A percentile compares a stretch with the other conserved stretches of the same genome.
phyloP scores from a whole-genome alignment of 129 eudicot species.

The Smallanthus sonchifolius region DNA sequence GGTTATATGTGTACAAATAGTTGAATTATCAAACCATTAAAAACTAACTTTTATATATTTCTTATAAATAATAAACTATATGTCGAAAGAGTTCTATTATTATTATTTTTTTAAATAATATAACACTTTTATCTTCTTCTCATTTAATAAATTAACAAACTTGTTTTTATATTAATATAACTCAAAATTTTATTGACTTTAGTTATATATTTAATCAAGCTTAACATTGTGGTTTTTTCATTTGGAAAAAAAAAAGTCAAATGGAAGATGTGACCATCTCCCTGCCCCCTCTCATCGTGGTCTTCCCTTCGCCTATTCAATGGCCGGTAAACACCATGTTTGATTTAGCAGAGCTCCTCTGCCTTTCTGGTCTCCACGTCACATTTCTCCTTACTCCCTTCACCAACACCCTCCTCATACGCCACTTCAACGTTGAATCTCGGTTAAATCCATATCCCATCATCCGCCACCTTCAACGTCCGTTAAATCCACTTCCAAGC shows the following conservation, averaged over 20 bases:
- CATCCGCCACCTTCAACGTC: neutral
- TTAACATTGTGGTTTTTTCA: neutral
- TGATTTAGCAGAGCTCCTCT: slow-evolving; percentile 30
- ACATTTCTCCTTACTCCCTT: slow-evolving; percentile 13
- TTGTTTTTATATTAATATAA: too few species aligned
- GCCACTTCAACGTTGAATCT: slow-evolving; percentile 8
- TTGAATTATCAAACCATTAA: too few species aligned
- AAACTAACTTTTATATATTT: too few species aligned
- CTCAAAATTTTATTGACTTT: too few species aligned
- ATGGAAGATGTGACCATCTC: slow-evolving; percentile 2
- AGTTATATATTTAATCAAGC: neutral
- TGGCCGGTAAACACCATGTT: slow-evolving; percentile 26
- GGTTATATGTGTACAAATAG: too few species aligned
- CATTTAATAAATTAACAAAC: too few species aligned
- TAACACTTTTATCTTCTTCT: too few species aligned
- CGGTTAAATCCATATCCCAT: slow-evolving; percentile 15
- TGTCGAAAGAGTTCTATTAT: too few species aligned
- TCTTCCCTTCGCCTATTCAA: slow-evolving; percentile 29
- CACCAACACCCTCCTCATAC: slow-evolving; percentile 21
- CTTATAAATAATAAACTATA: too few species aligned
- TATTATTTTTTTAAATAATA: too few species aligned
- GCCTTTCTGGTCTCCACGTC: slow-evolving; percentile 8
- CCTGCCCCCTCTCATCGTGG: slow-evolving; percentile 13
- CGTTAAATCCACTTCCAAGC: neutral
- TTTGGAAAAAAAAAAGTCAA: neutral